A percentile compares a stretch with the other conserved stretches of the same genome.
phyloP scores from a whole-genome alignment of 106 monocot species.

The Acorus gramineus region DNA sequence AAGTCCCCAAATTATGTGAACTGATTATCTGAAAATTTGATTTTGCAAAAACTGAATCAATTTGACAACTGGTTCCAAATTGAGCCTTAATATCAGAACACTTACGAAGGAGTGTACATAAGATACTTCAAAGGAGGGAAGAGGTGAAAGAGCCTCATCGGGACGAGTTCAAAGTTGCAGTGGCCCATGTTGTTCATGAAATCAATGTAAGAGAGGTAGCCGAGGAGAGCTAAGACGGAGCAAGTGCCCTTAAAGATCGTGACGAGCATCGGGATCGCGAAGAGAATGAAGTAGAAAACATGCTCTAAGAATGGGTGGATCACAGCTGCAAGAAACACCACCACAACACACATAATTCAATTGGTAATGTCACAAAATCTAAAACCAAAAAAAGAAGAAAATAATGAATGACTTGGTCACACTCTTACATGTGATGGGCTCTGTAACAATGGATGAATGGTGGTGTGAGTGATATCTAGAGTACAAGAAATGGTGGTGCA shows the following conservation, averaged over 20 bases:
- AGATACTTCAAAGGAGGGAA: slow-evolving; percentile 64
- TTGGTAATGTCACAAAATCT: not conserved
- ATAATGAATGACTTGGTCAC: not conserved
- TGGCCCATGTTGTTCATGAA: slow-evolving; percentile 89
- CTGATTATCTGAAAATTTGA: too few relatives aligned
- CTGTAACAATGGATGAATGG: slow-evolving; percentile 46
- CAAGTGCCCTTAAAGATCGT: slow-evolving; percentile 14
- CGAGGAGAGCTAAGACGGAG: slow-evolving; percentile 11
- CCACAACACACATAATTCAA: too few relatives aligned
- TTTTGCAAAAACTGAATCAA: too few relatives aligned
- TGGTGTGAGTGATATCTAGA: slow-evolving; percentile 51
- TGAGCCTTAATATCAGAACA: slow-evolving; percentile 2
- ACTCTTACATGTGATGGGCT: slow-evolving; percentile 42
- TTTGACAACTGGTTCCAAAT: too few relatives aligned
- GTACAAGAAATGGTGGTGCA: slow-evolving; percentile 52
- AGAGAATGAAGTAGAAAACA: slow-evolving; percentile 42
- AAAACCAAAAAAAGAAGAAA: not conserved
- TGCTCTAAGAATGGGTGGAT: slow-evolving; percentile 76
- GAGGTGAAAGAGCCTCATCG: slow-evolving; percentile 37
- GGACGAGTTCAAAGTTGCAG: slow-evolving; percentile 79
- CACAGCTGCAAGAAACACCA: slow-evolving; percentile 37
- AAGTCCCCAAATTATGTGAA: too few relatives aligned
- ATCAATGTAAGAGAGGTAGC: slow-evolving; percentile 51
- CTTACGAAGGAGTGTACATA: slow-evolving; percentile 82
- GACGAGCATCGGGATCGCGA: slow-evolving; percentile 37